These are phyloP conservation scores for Cornus kousa DNA, from an alignment of 148 eudicot species.

Conservation along the genomic window DNA sequence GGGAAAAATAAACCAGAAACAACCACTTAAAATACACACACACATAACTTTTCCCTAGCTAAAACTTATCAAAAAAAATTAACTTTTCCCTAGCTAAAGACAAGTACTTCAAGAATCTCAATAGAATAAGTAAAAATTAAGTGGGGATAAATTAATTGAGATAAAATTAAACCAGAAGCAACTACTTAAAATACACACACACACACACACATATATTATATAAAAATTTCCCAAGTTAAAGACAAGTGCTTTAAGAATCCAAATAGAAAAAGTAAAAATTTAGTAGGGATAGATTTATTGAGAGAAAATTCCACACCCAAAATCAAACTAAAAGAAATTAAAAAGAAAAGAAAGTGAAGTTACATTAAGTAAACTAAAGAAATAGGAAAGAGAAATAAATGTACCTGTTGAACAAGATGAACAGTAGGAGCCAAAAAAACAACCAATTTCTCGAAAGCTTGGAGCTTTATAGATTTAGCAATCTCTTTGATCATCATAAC, in stretches of 20 bases:
- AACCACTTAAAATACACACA: no score
- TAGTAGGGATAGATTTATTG: not conserved
- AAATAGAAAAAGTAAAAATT: not conserved
- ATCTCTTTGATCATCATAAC: slow-evolving; percentile 49
- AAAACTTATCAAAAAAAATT: no score
- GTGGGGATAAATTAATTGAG: no score
- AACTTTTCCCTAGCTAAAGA: no score
- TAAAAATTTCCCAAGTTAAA: not conserved
- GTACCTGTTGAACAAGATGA: slow-evolving; percentile 60
- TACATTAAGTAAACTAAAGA: not conserved
- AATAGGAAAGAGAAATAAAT: not conserved
- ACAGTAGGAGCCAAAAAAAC: slow-evolving; percentile 61
- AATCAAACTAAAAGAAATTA: not conserved
- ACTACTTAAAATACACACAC: not conserved
- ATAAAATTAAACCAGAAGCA: no score
- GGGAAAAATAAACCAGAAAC: no score
- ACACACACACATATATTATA: no score
- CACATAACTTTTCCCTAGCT: no score
- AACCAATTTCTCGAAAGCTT: slow-evolving; percentile 31
- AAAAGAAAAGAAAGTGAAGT: not conserved
- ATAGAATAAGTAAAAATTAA: no score
- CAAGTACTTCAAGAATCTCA: no score
- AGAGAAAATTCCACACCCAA: not conserved
- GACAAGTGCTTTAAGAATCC: not conserved
- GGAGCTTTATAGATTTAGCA: slow-evolving; percentile 20